These are phyloP conservation scores for Plasmodium falciparum DNA, from an alignment of 169 alveolate genomes.

Conservation along the genomic window DNA sequence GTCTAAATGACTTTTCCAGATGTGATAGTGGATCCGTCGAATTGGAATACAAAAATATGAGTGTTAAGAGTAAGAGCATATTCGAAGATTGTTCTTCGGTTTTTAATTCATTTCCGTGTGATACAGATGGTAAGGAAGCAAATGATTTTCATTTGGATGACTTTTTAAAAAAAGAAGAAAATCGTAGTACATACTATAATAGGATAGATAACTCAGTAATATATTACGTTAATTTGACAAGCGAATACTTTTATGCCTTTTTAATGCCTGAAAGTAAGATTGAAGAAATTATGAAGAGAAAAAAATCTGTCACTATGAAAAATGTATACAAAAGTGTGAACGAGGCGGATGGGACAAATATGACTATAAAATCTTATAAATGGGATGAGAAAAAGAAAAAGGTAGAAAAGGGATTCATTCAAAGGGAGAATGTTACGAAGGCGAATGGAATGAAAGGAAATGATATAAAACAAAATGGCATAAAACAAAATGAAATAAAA, in stretches of 20 bases:
- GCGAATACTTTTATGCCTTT: constrained; percentile 74
- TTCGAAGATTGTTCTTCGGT: constrained; percentile 64
- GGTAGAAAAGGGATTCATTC: constrained; percentile 3
- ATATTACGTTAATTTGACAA: constrained; percentile 73
- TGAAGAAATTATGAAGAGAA: constrained; percentile 27
- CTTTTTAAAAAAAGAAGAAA: constrained; percentile 56
- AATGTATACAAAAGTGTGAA: constrained; percentile 9
- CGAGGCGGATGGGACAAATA: neutral
- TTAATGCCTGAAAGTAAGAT: constrained; percentile 47
- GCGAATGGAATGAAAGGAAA: neutral
- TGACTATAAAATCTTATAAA: neutral
- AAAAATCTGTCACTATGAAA: neutral
- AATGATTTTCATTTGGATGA: constrained; percentile 44
- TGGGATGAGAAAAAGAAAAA: neutral
- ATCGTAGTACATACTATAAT: constrained; percentile 5
- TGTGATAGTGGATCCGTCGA: constrained; percentile 1
- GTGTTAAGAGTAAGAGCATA: constrained; percentile 18
- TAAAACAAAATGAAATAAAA: neutral
- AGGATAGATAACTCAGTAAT: constrained; percentile 58
- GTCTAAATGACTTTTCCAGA: neutral
- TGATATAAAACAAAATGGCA: neutral
- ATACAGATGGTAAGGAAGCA: constrained; percentile 12
- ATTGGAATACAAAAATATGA: constrained; percentile 3
- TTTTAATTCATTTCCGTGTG: constrained; percentile 41
- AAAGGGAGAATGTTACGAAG: neutral